phyloP scores from a whole-genome alignment of 1,139 yeast genomes.

The Magnusiomyces paraingens region DNA sequence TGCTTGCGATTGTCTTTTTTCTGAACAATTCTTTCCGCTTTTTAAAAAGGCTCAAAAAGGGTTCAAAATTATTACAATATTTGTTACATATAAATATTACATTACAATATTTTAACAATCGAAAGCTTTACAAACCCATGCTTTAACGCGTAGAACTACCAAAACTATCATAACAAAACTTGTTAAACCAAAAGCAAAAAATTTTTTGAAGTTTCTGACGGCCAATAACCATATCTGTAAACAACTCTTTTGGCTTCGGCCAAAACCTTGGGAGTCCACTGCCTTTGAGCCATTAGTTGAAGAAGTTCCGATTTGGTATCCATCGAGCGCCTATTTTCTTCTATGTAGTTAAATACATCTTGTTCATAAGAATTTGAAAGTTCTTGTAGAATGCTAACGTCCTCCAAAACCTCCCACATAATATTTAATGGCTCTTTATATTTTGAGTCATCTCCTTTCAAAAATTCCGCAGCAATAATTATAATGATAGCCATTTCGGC shows the following conservation, averaged over 20 bases:
- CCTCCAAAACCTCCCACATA: neutral
- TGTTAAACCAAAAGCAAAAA: neutral
- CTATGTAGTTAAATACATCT: neutral
- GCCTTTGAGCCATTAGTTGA: neutral
- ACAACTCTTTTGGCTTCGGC: conserved; percentile 2
- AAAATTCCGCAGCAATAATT: neutral
- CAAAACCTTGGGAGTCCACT: neutral
- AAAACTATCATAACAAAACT: too few species aligned
- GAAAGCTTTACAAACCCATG: too few species aligned
- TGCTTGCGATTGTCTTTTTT: too few species aligned
- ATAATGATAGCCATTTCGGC: neutral
- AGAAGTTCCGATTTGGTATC: neutral
- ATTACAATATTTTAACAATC: too few species aligned
- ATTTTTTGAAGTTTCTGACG: neutral
- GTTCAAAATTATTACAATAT: too few species aligned
- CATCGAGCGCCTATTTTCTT: neutral
- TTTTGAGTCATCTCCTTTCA: neutral
- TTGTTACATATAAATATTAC: too few species aligned
- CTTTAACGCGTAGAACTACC: too few species aligned
- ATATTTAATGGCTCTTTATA: neutral
- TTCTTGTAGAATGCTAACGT: neutral
- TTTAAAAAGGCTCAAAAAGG: too few species aligned
- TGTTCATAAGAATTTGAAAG: neutral
- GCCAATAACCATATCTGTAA: conserved; percentile 1
- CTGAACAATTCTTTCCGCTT: too few species aligned